Percentiles rank a stretch among this genome's conserved stretches.
phyloP scores from a whole-genome alignment of 2,329 filamentous ascomycete genomes.

The Aspergillus fumigatus region DNA sequence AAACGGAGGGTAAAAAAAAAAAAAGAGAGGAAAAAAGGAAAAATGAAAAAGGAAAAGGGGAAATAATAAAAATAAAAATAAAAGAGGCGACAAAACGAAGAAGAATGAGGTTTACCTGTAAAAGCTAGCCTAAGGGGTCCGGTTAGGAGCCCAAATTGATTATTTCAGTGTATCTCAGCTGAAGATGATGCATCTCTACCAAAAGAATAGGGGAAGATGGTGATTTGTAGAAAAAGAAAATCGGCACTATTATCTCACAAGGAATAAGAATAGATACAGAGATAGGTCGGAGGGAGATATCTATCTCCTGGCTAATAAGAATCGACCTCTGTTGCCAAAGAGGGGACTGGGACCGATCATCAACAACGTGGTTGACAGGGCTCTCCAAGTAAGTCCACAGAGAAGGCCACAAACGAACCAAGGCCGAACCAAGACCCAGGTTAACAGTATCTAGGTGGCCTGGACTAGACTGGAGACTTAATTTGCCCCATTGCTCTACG shows the following conservation, averaged over 20 bases:
- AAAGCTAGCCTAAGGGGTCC: background rate
- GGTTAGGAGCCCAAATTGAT: background rate
- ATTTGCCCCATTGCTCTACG: no score
- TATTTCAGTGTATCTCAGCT: no score
- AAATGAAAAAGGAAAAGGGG: no score
- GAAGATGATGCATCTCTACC: no score
- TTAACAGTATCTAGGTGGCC: no score
- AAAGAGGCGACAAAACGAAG: background rate
- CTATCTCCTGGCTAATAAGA: background rate
- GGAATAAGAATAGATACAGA: no score
- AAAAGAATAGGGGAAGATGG: no score
- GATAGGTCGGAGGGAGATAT: no score
- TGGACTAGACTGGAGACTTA: background rate
- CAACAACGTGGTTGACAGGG: constrained; percentile 26
- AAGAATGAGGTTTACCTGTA: background rate
- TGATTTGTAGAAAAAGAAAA: no score
- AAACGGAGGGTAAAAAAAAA: background rate
- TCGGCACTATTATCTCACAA: no score
- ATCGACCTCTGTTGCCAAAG: background rate
- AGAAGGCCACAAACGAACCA: no score
- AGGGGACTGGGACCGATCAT: constrained; percentile 11
- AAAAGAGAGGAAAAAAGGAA: constrained; percentile 3
- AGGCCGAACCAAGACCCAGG: no score
- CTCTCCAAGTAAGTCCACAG: background rate
- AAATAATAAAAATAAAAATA: constrained; percentile 7